Conservation (phyloP, 2,329 filamentous ascomycete species). For the Beauveria sp. region DNA sequence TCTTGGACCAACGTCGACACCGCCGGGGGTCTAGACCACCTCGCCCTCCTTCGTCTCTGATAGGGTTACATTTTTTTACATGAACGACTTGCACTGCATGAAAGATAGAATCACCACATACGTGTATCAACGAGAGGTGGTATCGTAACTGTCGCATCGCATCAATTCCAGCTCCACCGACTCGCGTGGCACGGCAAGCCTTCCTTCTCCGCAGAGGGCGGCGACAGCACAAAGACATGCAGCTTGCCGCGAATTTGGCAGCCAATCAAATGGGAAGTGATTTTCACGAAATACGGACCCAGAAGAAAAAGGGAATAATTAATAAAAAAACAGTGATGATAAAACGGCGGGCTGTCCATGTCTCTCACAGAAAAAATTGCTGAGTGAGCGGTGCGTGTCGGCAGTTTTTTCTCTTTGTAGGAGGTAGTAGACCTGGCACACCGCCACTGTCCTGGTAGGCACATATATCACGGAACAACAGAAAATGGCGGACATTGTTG, state of each 20-base stretch:
- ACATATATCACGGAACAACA: neutral
- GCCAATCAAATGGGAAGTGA: neutral
- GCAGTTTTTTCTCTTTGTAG: neutral
- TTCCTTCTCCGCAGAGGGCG: neutral
- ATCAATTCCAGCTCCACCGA: neutral
- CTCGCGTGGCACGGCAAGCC: slow-evolving; percentile 3
- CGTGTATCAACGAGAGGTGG: no score
- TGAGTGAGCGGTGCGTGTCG: slow-evolving; percentile 1
- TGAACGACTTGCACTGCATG: neutral
- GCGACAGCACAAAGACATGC: neutral
- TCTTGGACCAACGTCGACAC: no score
- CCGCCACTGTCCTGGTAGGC: neutral
- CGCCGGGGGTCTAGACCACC: no score
- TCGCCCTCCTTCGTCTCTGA: no score
- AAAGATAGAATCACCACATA: no score
- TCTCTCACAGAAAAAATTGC: neutral
- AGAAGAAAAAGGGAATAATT: neutral
- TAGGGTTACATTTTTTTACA: neutral
- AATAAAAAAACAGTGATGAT: neutral
- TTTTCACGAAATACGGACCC: neutral
- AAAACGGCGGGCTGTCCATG: neutral
- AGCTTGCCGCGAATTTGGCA: neutral
- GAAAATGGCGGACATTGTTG: neutral
- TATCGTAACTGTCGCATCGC: neutral
- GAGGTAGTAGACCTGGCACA: neutral